Conservation (phyloP, 305 asterid species). For the Fraxinus platypoda region DNA sequence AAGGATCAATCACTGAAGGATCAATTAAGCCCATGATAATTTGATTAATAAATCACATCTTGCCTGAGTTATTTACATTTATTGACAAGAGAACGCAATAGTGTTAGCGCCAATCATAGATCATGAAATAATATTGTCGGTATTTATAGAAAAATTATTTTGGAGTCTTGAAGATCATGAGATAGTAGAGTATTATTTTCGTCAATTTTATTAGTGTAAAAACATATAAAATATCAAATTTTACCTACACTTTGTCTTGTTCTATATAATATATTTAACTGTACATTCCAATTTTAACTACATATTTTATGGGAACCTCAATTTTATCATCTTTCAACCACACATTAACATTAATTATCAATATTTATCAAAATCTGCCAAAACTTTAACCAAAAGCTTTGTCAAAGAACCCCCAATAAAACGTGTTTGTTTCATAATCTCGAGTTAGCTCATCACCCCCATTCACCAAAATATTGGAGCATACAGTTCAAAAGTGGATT, state of each 20-base stretch:
- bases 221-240: background rate
- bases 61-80: no score
- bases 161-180: no score
- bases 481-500: background rate
- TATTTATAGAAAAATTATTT: no score
- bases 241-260: background rate
- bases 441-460: background rate
- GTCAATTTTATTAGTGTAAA: background rate
- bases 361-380: background rate
- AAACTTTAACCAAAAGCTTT: background rate
- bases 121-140: background rate
- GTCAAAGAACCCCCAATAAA: background rate
- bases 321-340: background rate
- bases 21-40: no score
- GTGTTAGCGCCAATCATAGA: background rate
- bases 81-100: no score
- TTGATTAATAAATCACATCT: no score
- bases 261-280: background rate
- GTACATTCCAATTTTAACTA: background rate
- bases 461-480: background rate
- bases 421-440: background rate
- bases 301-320: background rate
- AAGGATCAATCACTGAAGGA: no score
- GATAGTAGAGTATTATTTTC: no score
- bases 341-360: background rate